phyloP scores from a whole-genome alignment of 768 basidiomycete genomes.

The Rhizopogon roseolus region DNA sequence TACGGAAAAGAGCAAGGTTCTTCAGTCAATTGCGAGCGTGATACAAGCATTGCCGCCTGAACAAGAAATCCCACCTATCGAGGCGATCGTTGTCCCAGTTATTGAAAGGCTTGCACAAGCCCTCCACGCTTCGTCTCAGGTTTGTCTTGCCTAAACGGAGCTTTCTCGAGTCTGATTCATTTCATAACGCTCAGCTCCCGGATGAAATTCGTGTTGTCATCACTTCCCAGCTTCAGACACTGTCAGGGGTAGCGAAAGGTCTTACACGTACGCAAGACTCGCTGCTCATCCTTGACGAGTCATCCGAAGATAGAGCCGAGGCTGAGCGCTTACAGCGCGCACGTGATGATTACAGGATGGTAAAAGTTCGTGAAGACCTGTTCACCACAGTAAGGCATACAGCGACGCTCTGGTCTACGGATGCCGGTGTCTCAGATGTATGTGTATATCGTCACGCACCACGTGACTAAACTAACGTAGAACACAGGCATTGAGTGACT shows the following conservation, averaged over 20 bases:
- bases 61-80: constrained; percentile 72
- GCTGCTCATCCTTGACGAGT: constrained; percentile 51
- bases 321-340: constrained; percentile 52
- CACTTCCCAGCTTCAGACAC: constrained; percentile 71
- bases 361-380: constrained; percentile 62
- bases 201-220: constrained; percentile 66
- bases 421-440: constrained; percentile 75
- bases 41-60: constrained; percentile 82
- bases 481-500: constrained; percentile 67
- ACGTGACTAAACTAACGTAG: background rate
- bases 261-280: constrained; percentile 75
- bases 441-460: constrained; percentile 24
- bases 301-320: constrained; percentile 48
- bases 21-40: constrained; percentile 90
- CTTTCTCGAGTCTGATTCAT: background rate
- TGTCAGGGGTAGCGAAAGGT: constrained; percentile 85
- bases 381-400: constrained; percentile 53
- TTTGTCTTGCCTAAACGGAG: constrained; percentile 21
- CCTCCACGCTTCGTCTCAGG: constrained; percentile 49
- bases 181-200: constrained; percentile 42
- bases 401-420: constrained; percentile 74
- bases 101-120: constrained; percentile 64
- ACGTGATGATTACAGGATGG: constrained; percentile 58
- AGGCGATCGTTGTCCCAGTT: constrained; percentile 77
- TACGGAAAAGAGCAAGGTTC: constrained; percentile 83